A percentile compares a stretch with the other conserved stretches of the same genome.
phyloP scores from a whole-genome alignment of 371 early-diverging fungal genomes.

The Mortierella sp. region DNA sequence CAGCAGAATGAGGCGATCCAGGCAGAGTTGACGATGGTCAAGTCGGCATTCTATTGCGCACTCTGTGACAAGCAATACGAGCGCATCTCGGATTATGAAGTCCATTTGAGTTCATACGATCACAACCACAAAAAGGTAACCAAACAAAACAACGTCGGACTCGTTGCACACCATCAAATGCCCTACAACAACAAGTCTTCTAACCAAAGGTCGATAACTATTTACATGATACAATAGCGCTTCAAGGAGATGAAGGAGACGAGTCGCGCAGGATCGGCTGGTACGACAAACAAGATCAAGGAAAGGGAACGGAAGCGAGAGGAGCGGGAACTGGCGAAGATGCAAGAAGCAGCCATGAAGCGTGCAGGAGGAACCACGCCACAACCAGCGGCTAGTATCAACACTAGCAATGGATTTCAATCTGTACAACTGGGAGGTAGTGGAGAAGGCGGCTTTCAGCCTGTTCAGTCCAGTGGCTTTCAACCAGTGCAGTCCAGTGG shows the following conservation, averaged over 20 bases:
- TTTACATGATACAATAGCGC: conserved; percentile 59
- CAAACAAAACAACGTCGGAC: too few species aligned
- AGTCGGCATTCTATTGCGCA: conserved; percentile 81
- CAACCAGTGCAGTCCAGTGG: conserved; percentile 8
- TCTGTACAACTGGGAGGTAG: conserved; percentile 18
- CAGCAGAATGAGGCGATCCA: conserved; percentile 63
- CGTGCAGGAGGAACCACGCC: conserved; percentile 38
- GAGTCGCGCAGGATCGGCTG: conserved; percentile 59
- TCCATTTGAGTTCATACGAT: conserved; percentile 83
- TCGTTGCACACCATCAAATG: too few species aligned
- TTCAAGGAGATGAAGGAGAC: conserved; percentile 85
- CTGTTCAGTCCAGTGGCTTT: conserved; percentile 15
- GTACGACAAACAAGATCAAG: conserved; percentile 61
- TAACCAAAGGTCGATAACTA: background rate
- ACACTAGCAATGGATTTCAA: conserved; percentile 16
- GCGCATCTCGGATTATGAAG: conserved; percentile 81
- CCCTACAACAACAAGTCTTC: too few species aligned
- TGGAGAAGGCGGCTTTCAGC: conserved; percentile 3
- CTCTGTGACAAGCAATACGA: conserved; percentile 86
- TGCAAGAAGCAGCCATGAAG: conserved; percentile 77
- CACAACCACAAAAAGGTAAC: conserved; percentile 81
- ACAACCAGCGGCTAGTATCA: background rate
- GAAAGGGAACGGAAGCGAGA: conserved; percentile 78
- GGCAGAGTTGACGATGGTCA: conserved; percentile 74
- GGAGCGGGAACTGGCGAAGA: conserved; percentile 74